phyloP scores from a whole-genome alignment of 1,284 basidiomycete species.

The Ceratobasidium sp. region DNA sequence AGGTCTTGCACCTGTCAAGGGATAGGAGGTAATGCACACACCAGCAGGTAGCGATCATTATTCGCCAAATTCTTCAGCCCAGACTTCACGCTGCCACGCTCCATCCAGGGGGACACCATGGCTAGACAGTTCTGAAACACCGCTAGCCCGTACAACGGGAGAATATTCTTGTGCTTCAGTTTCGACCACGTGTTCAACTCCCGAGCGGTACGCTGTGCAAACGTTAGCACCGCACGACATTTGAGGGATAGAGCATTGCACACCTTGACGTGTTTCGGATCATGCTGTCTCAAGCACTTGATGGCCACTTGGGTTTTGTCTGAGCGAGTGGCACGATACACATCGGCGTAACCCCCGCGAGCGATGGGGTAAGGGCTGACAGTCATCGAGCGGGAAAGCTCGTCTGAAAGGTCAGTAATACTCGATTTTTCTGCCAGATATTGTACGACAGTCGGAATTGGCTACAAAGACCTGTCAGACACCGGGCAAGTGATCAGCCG shows the following conservation, averaged over 20 bases:
- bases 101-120: slow-evolving; percentile 26
- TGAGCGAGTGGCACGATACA: not conserved
- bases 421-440: not conserved
- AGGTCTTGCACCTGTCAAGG: too few species aligned
- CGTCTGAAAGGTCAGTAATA: not conserved
- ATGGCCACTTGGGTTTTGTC: not conserved
- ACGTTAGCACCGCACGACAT: too few species aligned
- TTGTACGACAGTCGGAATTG: not conserved
- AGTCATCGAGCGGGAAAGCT: not conserved
- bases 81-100: not conserved
- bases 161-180: not conserved
- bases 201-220: not conserved
- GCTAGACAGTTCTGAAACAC: not conserved
- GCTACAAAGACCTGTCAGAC: not conserved
- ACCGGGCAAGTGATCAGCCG: too few species aligned
- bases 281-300: not conserved
- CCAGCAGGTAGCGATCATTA: too few species aligned
- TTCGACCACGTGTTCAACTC: too few species aligned
- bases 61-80: too few species aligned
- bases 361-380: not conserved
- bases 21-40: too few species aligned
- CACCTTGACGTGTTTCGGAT: not conserved
- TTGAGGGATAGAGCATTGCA: too few species aligned
- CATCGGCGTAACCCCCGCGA: not conserved
- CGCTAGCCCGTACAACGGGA: not conserved